Evolutionary conservation across 1,284 basidiomycete genomes (phyloP).

Genomic region (Takashimella koratensis): DNA sequence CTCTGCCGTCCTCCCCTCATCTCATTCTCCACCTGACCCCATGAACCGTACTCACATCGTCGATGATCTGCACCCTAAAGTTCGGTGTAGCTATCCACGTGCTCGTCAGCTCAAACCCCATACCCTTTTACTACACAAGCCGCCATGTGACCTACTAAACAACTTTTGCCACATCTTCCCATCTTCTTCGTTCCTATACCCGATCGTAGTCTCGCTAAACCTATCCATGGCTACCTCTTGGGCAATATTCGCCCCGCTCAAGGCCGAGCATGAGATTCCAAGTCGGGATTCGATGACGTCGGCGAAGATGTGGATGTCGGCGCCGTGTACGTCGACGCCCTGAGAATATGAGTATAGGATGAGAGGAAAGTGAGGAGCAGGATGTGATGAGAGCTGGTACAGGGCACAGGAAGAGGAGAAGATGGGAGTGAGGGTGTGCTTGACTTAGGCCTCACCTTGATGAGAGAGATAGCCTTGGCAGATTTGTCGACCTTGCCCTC

Average conservation of each 20-base stretch:
- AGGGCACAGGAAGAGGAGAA: not conserved
- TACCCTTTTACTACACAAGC: no score
- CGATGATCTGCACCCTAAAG: constrained; percentile 56
- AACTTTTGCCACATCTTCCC: constrained; percentile 52
- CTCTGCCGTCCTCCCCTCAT: no score
- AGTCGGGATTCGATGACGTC: constrained; percentile 57
- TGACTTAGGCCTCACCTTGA: constrained; percentile 44
- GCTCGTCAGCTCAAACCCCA: no score
- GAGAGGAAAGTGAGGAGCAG: no score
- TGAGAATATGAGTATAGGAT: constrained; percentile 5
- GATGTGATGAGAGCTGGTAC: not conserved
- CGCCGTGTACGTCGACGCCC: constrained; percentile 54
- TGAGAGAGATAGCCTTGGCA: constrained; percentile 52
- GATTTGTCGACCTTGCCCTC: constrained; percentile 49
- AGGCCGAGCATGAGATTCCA: constrained; percentile 54
- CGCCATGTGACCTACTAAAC: constrained; percentile 46
- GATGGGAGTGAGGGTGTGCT: not conserved
- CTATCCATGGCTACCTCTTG: constrained; percentile 54
- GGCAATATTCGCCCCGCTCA: constrained; percentile 62
- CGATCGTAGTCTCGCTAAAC: constrained; percentile 58
- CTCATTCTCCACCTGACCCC: no score
- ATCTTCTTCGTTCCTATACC: constrained; percentile 52
- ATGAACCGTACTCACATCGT: constrained; percentile 49
- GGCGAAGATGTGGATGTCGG: constrained; percentile 57
- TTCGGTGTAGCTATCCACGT: constrained; percentile 44